Conservation (phyloP, 2,329 filamentous ascomycete genomes). For the Phialocephala sp. region DNA sequence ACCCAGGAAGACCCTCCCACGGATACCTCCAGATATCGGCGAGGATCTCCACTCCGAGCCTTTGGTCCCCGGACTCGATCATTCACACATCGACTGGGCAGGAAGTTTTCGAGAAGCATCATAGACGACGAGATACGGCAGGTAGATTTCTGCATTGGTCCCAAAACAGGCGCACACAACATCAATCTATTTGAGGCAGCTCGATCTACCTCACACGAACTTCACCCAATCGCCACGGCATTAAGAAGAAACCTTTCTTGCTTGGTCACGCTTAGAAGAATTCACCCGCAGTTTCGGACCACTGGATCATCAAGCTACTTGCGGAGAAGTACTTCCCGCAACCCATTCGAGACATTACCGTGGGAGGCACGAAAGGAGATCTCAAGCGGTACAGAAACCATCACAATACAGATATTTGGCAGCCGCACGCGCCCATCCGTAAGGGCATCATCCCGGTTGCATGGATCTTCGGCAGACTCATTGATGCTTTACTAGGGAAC, state of each 20-base stretch:
- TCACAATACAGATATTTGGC: slow-evolving; percentile 19
- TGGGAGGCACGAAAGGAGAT: slow-evolving; percentile 17
- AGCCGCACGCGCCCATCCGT: slow-evolving; percentile 15
- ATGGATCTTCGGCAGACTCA: slow-evolving; percentile 20
- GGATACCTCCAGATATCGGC: slow-evolving; percentile 15
- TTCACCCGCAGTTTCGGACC: slow-evolving; percentile 19
- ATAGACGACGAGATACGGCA: slow-evolving; percentile 19
- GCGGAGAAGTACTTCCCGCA: slow-evolving; percentile 24
- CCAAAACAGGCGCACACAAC: slow-evolving; percentile 17
- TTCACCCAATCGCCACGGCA: slow-evolving; percentile 17
- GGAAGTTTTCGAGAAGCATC: slow-evolving; percentile 25
- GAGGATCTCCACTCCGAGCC: slow-evolving; percentile 22
- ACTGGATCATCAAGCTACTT: slow-evolving; percentile 15
- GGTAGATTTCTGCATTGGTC: slow-evolving; percentile 14
- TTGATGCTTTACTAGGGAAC: slow-evolving; percentile 30
- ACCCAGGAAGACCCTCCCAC: slow-evolving; percentile 25
- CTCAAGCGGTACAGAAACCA: slow-evolving; percentile 20
- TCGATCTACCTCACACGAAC: slow-evolving; percentile 17
- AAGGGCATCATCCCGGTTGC: slow-evolving; percentile 17
- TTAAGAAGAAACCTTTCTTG: slow-evolving; percentile 11
- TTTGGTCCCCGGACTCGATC: slow-evolving; percentile 29
- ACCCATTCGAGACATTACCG: slow-evolving; percentile 23
- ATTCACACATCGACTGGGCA: slow-evolving; percentile 21
- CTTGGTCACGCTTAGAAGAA: slow-evolving; percentile 17
- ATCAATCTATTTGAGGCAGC: slow-evolving; percentile 24